Evolutionary conservation across 1,139 yeast species (phyloP), one percentile per base, ranked within the genome.

Genomic region (Kluyveromyces sp.): DNA sequence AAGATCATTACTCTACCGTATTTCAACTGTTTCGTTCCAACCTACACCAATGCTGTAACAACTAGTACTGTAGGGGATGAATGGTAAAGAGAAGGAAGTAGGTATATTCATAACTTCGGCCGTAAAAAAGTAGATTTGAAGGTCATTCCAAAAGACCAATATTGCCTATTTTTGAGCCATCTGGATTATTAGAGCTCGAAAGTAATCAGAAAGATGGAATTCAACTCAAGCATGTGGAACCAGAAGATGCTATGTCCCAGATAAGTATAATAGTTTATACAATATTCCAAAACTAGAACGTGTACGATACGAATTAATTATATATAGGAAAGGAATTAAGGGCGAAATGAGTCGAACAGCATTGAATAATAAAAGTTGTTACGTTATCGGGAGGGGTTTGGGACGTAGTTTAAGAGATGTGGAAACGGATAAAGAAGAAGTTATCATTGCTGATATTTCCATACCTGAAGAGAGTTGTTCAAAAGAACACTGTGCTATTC

Each of bases 401-500:
- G 52, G 50, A 5, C 37, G 39, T 33, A 38, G 41, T n/a, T 45
- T 36, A 8, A 46, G 39, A 8, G 47, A 46, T 6, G 33, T 21
- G 10, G 42, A 41, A 7, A 47, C 45, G 4, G 52, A 45, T 34
- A 47, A 43, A n/a, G 32, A 49, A 36, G 79, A 74, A 49, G 53
- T 56, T 4, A 60, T 66, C 8, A 57, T 72, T 1, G 72, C 70
- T 26, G 79, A 78, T 54, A 67, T 78, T 2, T 60, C 64, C 8
- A 59, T 76, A 2, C 67, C 68, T 21, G 72, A 73, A 42, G 67
- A 66, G 25, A 62, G 73, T 1, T 72, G 76, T 38, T 75, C 81
- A 1, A 71, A 72, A 46, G 77, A 75, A 53, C 84, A 79, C 53
- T 80, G 82, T 7, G 83, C 71, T 1, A 63, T 79, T 7, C 84